A percentile compares a stretch with the other conserved stretches of the same genome.
Conservation (phyloP, 768 basidiomycete genomes). For the Clitopilus passeckerianus region DNA sequence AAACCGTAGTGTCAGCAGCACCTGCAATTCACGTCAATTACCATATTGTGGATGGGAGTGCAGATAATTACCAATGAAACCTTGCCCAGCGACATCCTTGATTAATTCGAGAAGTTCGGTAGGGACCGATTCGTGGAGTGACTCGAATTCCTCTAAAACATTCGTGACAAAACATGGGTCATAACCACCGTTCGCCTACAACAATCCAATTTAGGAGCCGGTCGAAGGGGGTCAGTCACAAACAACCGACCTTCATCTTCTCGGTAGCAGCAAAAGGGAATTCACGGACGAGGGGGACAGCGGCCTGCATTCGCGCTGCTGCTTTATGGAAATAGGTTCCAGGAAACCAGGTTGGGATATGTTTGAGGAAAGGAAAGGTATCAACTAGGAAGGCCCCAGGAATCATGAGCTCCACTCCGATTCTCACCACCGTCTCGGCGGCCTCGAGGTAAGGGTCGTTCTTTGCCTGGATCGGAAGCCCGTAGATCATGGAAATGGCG, state of each 20-base stretch:
- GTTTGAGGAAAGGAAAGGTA: constrained; percentile 22
- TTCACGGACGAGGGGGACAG: constrained; percentile 13
- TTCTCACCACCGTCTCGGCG: constrained; percentile 31
- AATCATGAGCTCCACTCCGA: constrained; percentile 25
- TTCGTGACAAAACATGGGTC: not conserved
- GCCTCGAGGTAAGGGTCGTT: constrained; percentile 40
- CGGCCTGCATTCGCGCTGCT: constrained; percentile 9
- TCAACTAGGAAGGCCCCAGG: constrained; percentile 34
- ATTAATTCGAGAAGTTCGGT: not conserved
- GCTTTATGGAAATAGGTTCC: constrained; percentile 19
- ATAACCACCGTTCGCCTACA: not conserved
- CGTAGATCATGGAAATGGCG: constrained; percentile 40
- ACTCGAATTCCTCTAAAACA: not conserved
- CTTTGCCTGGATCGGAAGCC: constrained; percentile 29
- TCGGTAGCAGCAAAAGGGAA: constrained; percentile 16
- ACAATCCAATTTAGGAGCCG: not conserved
- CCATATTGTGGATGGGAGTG: not conserved
- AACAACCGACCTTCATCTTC: constrained; percentile 10
- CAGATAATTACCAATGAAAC: not conserved
- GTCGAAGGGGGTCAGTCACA: not conserved
- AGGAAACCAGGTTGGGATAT: constrained; percentile 33
- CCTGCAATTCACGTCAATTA: not conserved
- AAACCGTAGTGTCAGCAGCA: not conserved
- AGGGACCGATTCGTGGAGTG: not conserved
- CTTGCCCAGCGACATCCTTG: not conserved